Base-by-base conservation (phyloP, 108 stramenopile genomes). In the Cyclotella cryptica region DNA sequence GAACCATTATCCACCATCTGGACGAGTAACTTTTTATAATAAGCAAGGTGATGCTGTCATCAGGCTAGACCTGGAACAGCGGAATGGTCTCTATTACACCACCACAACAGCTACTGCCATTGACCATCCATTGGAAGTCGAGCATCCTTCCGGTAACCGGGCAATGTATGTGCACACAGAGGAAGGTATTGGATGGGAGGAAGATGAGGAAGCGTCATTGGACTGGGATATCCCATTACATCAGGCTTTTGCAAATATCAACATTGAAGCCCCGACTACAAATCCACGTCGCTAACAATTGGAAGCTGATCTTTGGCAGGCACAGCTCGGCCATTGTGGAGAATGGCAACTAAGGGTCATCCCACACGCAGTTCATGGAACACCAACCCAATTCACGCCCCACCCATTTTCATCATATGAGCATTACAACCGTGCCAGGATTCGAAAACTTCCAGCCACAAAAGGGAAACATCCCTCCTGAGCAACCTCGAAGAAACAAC, bases 321-420 rank as follows among this genome's bases (percentile, higher is more conserved):
- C 57, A 14, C 26, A 15, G 1, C 27, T 58, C 19, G 57, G 57
- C 22, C 27, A 28, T 9, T 58, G 57, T 58, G 26, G 57, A 21
- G 57, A 58, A 9, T 58, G 57, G 57, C 57, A 58, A 27, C 57
- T 58, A 1, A 28, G 24, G 22, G 27, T 58, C 13, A 21, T 58
- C 1, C 57, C 19, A 58, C 13, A 28, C 4, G 19, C 22, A 7
- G 27, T 21, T 26, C 10, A 58, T 3, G 57, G 26, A 17, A 26
- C 57, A 7, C 57, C 57, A 0, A 14, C 57, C 1, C 13, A 13
- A 21, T 58, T 58, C 9, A 14, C 19, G 1, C 57, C 57, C 2
- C 57, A 58, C 22, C 57, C 57, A 26, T 58, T 58, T 24, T 58
- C 26, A 58, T 7, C 22, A 3, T 28, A 28, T 9, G 26, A 58